Conservation (phyloP, 208 protist genomes). For the Crithidia thermophila region DNA sequence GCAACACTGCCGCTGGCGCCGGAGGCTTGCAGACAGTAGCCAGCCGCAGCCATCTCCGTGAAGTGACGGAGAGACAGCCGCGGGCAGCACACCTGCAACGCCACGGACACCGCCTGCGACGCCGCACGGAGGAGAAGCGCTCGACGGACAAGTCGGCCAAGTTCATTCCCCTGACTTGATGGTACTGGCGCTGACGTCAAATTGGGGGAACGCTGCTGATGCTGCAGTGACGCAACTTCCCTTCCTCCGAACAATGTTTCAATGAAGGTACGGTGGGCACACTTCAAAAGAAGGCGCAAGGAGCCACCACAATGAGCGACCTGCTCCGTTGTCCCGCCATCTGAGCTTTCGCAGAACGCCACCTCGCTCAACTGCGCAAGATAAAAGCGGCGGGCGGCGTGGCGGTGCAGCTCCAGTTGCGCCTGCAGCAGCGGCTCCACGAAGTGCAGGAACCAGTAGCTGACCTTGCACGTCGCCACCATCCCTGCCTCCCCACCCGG, state of each 20-base stretch:
- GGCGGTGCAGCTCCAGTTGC: constrained; percentile 11
- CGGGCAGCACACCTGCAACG: constrained; percentile 24
- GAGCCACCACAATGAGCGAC: neutral
- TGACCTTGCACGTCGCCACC: constrained; percentile 14
- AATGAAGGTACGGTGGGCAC: neutral
- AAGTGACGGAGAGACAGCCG: constrained; percentile 23
- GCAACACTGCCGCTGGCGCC: neutral
- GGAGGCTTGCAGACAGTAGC: constrained; percentile 3
- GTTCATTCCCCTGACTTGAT: neutral
- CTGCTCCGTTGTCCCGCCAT: neutral
- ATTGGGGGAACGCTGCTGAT: too few relatives aligned
- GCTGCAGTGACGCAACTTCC: too few relatives aligned
- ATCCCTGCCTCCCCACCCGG: too few relatives aligned
- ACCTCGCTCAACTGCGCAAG: constrained; percentile 13
- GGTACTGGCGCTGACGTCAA: too few relatives aligned
- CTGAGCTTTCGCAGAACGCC: neutral
- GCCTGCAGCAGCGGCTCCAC: constrained; percentile 8
- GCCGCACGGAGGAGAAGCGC: constrained; percentile 19
- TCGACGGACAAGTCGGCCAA: neutral
- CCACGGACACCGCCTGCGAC: constrained; percentile 16
- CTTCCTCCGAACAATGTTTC: neutral
- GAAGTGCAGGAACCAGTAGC: constrained; percentile 39
- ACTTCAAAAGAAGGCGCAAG: neutral
- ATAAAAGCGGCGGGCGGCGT: constrained; percentile 20
- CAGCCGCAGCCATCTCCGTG: constrained; percentile 16